Evolutionary conservation across 1,284 basidiomycete genomes (phyloP), one percentile per base, ranked within the genome.

Genomic region (Coniophora puteana): DNA sequence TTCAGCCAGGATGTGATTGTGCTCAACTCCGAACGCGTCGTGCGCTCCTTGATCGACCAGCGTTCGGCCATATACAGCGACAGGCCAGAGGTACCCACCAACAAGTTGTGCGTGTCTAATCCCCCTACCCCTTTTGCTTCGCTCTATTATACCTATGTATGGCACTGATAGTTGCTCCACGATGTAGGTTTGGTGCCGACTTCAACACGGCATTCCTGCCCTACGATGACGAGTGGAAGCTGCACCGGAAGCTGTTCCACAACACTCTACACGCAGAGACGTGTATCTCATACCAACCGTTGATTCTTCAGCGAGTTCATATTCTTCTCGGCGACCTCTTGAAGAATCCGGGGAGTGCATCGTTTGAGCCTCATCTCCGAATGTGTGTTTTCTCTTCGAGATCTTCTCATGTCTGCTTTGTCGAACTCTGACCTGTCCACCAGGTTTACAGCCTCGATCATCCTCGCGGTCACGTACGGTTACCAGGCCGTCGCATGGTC

Each of bases 381-480:
- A 39, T 61, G 57, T 62, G 27, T 27, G 50, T 40, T 14, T 2
- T 40, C 26, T 18, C 4, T 26, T 18, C 17, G 20, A 8, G 26
- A 16, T 16, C 22, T 13, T 32, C 12, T 21, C 5, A 22, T 23
- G 8, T n/a, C 18, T 21, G 18, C 7, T 8, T 7, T 31, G n/a
- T 23, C n/a, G 33, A 35, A 11, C 22, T 31, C 40, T 35, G 43
- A 17, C 5, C 26, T n/a, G n/a, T n/a, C 14, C 4, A 26, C 4
- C 16, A 62, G 59, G 24, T 63, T 59, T 29, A 46, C 60, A 23
- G 38, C 59, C 35, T 63, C 57, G 5, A 47, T 61, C 17, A 63
- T 57, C 1, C 55, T 62, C 54, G 39, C 46, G 1, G 47, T 51
- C 35, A 62, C 58, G 1, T 63, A 59, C 30, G 57, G 61, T 22